Evolutionary conservation across 805 yeast genomes (phyloP).

Genomic region (Komagataella kurtzmanii): DNA sequence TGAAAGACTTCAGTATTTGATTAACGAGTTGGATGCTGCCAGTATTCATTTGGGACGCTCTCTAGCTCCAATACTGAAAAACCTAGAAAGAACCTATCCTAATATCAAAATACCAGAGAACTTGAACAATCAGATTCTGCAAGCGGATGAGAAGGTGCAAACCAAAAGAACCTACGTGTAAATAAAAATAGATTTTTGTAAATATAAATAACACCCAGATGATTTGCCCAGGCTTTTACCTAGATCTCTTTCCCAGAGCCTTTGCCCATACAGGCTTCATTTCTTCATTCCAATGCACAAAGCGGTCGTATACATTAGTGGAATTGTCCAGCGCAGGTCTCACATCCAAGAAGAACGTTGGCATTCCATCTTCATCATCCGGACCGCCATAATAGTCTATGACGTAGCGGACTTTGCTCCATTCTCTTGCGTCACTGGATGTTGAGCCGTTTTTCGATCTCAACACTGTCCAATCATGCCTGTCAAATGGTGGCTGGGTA

Average conservation of each 20-base stretch:
- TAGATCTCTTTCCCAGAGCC: slow-evolving; percentile 46
- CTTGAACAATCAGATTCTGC: not conserved
- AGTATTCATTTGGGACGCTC: slow-evolving; percentile 20
- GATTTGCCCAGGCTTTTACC: not conserved
- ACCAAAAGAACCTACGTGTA: not conserved
- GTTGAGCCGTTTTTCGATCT: slow-evolving; percentile 31
- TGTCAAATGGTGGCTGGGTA: slow-evolving; percentile 83
- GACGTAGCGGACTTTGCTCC: slow-evolving; percentile 76
- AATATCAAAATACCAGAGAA: not conserved
- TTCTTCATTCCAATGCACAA: slow-evolving; percentile 37
- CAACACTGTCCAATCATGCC: slow-evolving; percentile 97
- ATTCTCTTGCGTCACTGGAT: slow-evolving; percentile 9
- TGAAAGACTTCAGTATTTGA: slow-evolving; percentile 18
- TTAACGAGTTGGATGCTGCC: slow-evolving; percentile 21
- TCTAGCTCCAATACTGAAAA: slow-evolving; percentile 22
- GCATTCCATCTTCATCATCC: slow-evolving; percentile 73
- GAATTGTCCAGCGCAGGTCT: slow-evolving; percentile 83
- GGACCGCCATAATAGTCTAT: slow-evolving; percentile 96
- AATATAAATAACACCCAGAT: slow-evolving; percentile 1
- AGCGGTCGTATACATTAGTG: slow-evolving; percentile 52
- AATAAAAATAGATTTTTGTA: slow-evolving; percentile 2
- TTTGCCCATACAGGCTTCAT: slow-evolving; percentile 50
- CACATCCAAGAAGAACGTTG: slow-evolving; percentile 85
- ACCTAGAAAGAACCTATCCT: slow-evolving; percentile 3
- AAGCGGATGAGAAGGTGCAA: not conserved